Conservation (phyloP, 208 protist genomes). For the Endotrypanum monterogeii region DNA sequence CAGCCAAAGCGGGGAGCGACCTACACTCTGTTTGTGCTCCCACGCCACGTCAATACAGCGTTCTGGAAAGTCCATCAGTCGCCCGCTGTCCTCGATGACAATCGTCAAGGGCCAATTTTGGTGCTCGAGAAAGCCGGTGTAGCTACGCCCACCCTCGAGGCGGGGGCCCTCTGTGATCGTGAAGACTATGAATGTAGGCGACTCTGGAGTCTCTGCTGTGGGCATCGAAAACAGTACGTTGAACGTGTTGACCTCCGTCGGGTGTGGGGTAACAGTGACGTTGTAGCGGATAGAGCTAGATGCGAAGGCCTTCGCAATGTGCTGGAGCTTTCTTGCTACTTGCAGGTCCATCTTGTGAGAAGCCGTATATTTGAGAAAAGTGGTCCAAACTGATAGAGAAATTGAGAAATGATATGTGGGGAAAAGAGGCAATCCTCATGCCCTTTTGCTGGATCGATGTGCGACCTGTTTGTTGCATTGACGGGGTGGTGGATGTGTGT, state of each 20-base stretch:
- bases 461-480: too few species aligned
- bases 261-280: slow-evolving; percentile 57
- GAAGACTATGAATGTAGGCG: slow-evolving; percentile 48
- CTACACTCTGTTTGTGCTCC: slow-evolving; percentile 42
- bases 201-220: slow-evolving; percentile 55
- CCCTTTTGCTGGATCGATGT: too few species aligned
- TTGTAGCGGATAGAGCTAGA: slow-evolving; percentile 48
- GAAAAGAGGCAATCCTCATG: too few species aligned
- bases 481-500: too few species aligned
- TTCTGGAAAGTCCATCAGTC: slow-evolving; percentile 36
- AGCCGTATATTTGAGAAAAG: not conserved
- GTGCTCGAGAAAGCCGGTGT: slow-evolving; percentile 36
- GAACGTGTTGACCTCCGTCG: slow-evolving; percentile 27
- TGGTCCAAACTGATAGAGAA: too few species aligned
- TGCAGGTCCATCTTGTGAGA: slow-evolving; percentile 12
- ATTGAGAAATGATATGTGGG: too few species aligned
- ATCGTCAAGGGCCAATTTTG: slow-evolving; percentile 39
- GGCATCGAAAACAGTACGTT: slow-evolving; percentile 63
- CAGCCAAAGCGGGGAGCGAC: slow-evolving; percentile 23
- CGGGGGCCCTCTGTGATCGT: slow-evolving; percentile 18
- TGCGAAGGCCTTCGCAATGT: slow-evolving; percentile 44
- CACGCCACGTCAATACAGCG: slow-evolving; percentile 44
- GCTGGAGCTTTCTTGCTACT: slow-evolving; percentile 17
- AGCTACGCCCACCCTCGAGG: slow-evolving; percentile 13
- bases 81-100: slow-evolving; percentile 10